Percentiles rank a stretch among this genome's conserved stretches.
phyloP scores from a whole-genome alignment of 2,329 filamentous ascomycete species.

The Colletotrichum navitas region DNA sequence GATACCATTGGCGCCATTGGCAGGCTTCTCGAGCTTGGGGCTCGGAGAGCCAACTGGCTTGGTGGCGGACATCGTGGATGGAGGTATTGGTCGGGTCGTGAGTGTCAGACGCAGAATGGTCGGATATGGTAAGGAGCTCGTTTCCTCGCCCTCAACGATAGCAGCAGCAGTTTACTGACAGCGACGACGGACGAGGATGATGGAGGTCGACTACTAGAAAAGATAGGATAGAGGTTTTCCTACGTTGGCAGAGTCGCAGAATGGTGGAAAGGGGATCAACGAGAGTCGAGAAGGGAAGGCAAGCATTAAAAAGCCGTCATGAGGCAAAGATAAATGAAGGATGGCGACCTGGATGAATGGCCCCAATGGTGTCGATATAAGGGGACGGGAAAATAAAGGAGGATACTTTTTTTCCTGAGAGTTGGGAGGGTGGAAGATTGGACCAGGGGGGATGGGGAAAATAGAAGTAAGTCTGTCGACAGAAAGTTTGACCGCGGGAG shows the following conservation, averaged over 20 bases:
- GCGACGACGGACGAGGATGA: conserved; percentile 24
- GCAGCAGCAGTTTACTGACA: conserved; percentile 4
- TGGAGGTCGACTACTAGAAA: conserved; percentile 1
- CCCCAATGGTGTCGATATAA: conserved; percentile 21
- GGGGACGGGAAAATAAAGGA: conserved; percentile 12
- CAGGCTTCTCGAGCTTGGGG: conserved; percentile 48
- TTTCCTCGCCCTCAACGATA: conserved; percentile 13
- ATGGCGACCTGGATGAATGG: conserved; percentile 40
- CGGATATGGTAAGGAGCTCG: background rate
- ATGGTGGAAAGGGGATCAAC: conserved; percentile 45
- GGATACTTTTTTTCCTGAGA: conserved; percentile 21
- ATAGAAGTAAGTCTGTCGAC: conserved; percentile 26
- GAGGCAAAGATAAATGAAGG: conserved; percentile 43
- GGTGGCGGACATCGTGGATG: conserved; percentile 29
- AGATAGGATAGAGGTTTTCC: conserved; percentile 15
- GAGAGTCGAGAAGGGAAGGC: conserved; percentile 58
- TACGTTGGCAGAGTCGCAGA: conserved; percentile 11
- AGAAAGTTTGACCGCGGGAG: conserved; percentile 40
- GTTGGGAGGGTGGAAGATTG: conserved; percentile 40
- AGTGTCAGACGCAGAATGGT: background rate
- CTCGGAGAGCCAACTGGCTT: conserved; percentile 34
- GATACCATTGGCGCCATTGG: conserved; percentile 35
- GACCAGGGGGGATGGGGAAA: conserved; percentile 30
- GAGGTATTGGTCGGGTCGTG: background rate
- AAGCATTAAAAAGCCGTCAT: conserved; percentile 56